Evolutionary conservation across 306 rosid genomes (phyloP), one percentile per base, ranked within the genome.

Genomic region (Begonia loranthoides): DNA sequence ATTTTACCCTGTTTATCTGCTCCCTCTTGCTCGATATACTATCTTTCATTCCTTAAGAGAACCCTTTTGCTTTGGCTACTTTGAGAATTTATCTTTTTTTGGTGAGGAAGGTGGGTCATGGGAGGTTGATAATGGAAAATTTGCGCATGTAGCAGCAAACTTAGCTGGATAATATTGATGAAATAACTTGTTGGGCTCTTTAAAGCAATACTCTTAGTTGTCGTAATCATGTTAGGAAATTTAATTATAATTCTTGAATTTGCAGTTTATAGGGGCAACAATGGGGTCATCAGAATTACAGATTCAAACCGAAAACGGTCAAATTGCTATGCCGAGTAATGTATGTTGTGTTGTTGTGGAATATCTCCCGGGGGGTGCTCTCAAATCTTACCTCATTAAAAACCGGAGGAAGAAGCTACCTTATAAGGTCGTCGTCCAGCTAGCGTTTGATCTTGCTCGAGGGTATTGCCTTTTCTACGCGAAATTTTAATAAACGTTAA

Each of bases 321-420:
- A 72, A 58, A 76, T 90, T 57, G 74, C 94, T 66, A 90, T 90
- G 95, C 95, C 97, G 19, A 90, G 74, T 71, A 85, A 77, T 66
- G 61, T 85, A 45, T 90, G 95, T 52, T 90, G 97, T 74, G 97
- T 90, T 49, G 79, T 82, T 22, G 97, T 90, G 73, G 97, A 90
- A 68, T 90, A 90, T 81, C 94, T 85, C 17, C 76, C 87, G 1
- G 97, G 95, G 28, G 97, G 97, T 53, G 59, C 83, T 19, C 71
- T 90, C 52, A 90, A 90, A 69, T 62, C 87, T 45, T 90, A 61
- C 76, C 83, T 90, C 49, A 90, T 90, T 59, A 90, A 85, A 72
- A 90, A 90, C 74, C 68, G 92, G 79, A 75, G 90, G 71, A 85
- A 83, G 84, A 90, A 90, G 61, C 73, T 90, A 73, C 81, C 95